Conservation (phyloP, 208 protist species). For the Crithidia brevicula region DNA sequence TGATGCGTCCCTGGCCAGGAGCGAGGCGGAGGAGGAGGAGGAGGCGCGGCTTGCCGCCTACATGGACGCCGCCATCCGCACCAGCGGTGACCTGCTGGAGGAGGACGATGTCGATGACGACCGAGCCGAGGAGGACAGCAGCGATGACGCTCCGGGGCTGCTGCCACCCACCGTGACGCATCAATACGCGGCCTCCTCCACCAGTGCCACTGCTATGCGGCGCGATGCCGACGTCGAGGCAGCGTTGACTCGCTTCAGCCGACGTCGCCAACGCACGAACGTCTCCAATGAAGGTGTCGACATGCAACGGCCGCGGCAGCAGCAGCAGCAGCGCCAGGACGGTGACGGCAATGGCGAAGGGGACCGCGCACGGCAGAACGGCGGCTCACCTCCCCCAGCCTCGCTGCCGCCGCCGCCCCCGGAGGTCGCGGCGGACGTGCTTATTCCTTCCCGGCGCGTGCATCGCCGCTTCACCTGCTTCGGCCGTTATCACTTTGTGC, state of each 20-base stretch:
- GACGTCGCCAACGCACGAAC: not conserved
- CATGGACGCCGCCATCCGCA: conserved; percentile 49
- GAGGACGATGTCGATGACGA: conserved; percentile 20
- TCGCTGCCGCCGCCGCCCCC: not conserved
- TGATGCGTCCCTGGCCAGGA: not conserved
- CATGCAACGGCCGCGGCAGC: not conserved
- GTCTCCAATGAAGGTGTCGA: not conserved
- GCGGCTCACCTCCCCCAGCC: too few species aligned
- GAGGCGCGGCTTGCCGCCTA: conserved; percentile 33
- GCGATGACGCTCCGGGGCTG: too few species aligned
- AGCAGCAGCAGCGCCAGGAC: not conserved
- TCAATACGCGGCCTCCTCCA: too few species aligned
- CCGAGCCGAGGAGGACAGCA: not conserved
- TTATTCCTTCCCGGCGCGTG: conserved; percentile 27
- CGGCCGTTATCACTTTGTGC: conserved; percentile 77
- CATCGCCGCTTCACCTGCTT: conserved; percentile 75
- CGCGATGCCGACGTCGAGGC: conserved; percentile 33
- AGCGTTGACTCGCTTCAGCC: conserved; percentile 16
- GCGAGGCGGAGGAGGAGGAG: conserved; percentile 1
- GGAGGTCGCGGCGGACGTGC: conserved; percentile 15
- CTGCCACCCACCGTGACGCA: too few species aligned
- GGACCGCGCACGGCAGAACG: too few species aligned
- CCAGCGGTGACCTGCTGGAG: conserved; percentile 38
- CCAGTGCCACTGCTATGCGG: not conserved
- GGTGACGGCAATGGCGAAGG: not conserved